These are phyloP conservation scores for Rhodofomes roseus DNA, from an alignment of 1,284 basidiomycete species.

Conservation along the genomic window DNA sequence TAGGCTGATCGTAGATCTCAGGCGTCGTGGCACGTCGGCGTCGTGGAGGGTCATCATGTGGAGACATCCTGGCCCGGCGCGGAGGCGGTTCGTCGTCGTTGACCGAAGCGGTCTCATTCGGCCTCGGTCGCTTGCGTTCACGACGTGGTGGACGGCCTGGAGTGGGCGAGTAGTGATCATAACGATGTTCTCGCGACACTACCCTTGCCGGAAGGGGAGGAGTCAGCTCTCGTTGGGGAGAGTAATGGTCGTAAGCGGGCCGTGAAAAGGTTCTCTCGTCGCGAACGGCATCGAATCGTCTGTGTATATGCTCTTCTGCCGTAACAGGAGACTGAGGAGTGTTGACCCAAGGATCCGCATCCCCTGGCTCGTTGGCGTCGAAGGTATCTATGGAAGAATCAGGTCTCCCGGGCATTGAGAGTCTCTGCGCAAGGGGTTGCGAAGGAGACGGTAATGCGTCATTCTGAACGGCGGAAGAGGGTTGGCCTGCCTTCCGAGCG, in stretches of 20 bases:
- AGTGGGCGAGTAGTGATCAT: conserved; percentile 13
- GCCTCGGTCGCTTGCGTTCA: conserved; percentile 7
- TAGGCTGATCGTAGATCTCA: background rate
- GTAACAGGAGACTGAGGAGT: background rate
- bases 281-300: background rate
- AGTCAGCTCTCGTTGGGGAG: background rate
- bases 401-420: background rate
- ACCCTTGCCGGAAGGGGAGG: background rate
- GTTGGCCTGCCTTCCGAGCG: background rate
- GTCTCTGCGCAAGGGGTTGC: background rate
- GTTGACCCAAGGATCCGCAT: conserved; percentile 1
- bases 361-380: background rate
- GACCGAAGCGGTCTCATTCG: background rate
- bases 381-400: too few species aligned
- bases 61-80: conserved; percentile 1
- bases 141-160: background rate
- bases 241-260: background rate
- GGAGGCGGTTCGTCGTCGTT: conserved; percentile 1
- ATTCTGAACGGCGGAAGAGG: background rate
- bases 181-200: background rate
- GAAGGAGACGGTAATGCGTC: background rate
- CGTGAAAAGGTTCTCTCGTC: background rate
- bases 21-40: background rate
- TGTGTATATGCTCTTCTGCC: background rate
- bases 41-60: background rate